Evolutionary conservation across 208 protist genomes (phyloP).

Genomic region (Eutreptiella sp.): DNA sequence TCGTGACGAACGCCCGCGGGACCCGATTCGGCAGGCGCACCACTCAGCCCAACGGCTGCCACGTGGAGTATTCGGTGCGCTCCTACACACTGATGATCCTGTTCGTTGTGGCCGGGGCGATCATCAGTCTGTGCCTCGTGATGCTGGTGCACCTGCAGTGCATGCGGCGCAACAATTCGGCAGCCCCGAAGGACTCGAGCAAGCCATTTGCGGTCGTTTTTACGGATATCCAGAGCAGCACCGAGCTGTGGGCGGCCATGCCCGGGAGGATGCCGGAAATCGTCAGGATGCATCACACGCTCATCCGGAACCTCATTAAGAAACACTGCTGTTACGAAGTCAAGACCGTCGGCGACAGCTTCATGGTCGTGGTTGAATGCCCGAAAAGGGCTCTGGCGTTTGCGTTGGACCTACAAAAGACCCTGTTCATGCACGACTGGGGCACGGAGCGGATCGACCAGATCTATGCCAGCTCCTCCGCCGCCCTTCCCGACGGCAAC

Average conservation of each 20-base stretch:
- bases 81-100: too few relatives aligned
- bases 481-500: too few relatives aligned
- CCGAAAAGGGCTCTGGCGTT: slow-evolving; percentile 42
- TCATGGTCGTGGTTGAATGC: slow-evolving; percentile 66
- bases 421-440: slow-evolving; percentile 52
- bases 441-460: slow-evolving; percentile 42
- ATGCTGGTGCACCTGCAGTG: too few relatives aligned
- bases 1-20: too few relatives aligned
- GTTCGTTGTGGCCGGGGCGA: too few relatives aligned
- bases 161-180: slow-evolving; percentile 48
- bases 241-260: slow-evolving; percentile 57
- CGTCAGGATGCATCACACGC: slow-evolving; percentile 53
- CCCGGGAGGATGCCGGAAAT: slow-evolving; percentile 55
- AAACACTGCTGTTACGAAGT: slow-evolving; percentile 67
- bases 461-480: too few relatives aligned
- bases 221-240: slow-evolving; percentile 68
- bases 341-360: slow-evolving; percentile 71
- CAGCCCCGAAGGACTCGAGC: slow-evolving; percentile 41
- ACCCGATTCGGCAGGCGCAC: too few relatives aligned
- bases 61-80: too few relatives aligned
- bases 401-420: slow-evolving; percentile 46
- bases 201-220: slow-evolving; percentile 57
- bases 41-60: too few relatives aligned
- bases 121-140: too few relatives aligned
- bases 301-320: slow-evolving; percentile 52